Conservation (phyloP, 2,329 filamentous ascomycete genomes). For the Fonsecaea nubica region DNA sequence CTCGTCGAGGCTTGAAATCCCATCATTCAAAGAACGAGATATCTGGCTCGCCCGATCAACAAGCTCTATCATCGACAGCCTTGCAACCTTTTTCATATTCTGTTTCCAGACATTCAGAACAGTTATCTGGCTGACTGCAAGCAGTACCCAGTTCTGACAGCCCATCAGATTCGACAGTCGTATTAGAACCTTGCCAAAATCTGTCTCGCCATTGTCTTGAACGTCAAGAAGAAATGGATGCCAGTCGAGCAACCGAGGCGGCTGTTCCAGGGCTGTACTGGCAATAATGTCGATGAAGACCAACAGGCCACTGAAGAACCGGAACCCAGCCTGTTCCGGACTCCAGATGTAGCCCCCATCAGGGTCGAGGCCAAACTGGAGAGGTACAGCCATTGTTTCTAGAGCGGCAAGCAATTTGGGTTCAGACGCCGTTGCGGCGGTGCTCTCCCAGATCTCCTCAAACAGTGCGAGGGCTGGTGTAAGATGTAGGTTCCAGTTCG, state of each 20-base stretch:
- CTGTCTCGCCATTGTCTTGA: slow-evolving; percentile 26
- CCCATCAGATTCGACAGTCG: slow-evolving; percentile 60
- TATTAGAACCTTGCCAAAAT: slow-evolving; percentile 1
- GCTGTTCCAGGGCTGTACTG: slow-evolving; percentile 44
- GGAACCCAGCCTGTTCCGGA: slow-evolving; percentile 48
- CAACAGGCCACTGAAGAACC: slow-evolving; percentile 46
- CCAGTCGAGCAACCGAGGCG: slow-evolving; percentile 43
- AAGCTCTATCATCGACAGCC: slow-evolving; percentile 41
- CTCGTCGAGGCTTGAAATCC: slow-evolving; percentile 4
- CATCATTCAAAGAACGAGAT: slow-evolving; percentile 9
- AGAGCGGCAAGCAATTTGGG: slow-evolving; percentile 3
- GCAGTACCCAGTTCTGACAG: slow-evolving; percentile 63
- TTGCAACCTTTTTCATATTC: slow-evolving; percentile 37
- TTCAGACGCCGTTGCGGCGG: neutral
- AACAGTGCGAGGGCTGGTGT: slow-evolving; percentile 46
- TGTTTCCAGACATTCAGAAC: slow-evolving; percentile 64
- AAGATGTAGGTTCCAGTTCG: slow-evolving; percentile 46
- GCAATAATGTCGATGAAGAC: slow-evolving; percentile 48
- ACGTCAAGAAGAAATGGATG: slow-evolving; percentile 45
- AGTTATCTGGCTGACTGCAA: slow-evolving; percentile 62
- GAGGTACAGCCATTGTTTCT: neutral
- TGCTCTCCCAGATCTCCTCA: slow-evolving; percentile 15
- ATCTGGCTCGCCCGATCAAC: neutral
- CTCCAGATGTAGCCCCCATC: slow-evolving; percentile 40
- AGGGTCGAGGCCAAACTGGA: slow-evolving; percentile 16